phyloP scores from a whole-genome alignment of 352 stramenopile species.

The Pythium coloratum region DNA sequence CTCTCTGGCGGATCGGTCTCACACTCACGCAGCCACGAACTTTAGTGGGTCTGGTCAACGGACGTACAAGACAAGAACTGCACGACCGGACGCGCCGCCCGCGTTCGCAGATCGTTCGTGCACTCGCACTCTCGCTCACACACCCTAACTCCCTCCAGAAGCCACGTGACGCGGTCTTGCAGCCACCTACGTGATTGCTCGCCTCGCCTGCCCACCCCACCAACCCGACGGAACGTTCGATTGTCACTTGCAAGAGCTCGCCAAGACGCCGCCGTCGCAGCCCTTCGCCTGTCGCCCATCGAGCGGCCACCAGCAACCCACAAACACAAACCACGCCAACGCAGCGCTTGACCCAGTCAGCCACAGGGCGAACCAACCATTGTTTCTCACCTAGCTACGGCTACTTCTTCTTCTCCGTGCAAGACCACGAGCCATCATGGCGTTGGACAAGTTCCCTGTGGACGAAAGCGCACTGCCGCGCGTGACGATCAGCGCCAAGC shows the following conservation, averaged over 20 bases:
- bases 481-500: constrained; percentile 25
- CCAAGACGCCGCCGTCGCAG: not conserved
- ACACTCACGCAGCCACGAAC: not conserved
- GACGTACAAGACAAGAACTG: not conserved
- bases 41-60: not conserved
- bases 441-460: constrained; percentile 31
- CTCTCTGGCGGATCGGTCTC: not conserved
- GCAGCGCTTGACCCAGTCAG: too few relatives aligned
- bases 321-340: too few relatives aligned
- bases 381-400: not conserved
- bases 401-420: not conserved
- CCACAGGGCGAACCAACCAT: not conserved
- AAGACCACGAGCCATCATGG: constrained; percentile 8
- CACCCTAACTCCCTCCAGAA: not conserved
- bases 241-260: not conserved
- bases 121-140: not conserved
- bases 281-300: not conserved
- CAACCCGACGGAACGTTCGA: not conserved
- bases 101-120: not conserved
- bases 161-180: not conserved
- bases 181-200: too few relatives aligned
- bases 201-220: not conserved
- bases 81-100: not conserved
- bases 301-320: not conserved
- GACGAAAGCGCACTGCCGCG: constrained; percentile 32